Conservation (phyloP, 306 rosid genomes). For the Ceratonia siliqua region DNA sequence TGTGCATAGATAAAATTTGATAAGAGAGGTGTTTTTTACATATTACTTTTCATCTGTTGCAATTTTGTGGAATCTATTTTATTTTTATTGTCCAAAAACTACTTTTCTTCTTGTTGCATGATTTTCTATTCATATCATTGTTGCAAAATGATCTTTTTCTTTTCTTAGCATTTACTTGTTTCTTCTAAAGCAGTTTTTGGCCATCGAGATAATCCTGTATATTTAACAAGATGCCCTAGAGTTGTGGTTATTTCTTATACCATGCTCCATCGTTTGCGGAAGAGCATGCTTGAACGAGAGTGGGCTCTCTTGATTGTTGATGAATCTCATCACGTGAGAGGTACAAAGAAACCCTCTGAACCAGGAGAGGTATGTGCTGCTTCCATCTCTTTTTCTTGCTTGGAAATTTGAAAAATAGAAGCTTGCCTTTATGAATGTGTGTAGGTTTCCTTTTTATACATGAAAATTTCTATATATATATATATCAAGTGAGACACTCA, state of each 20-base stretch:
- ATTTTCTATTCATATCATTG: slow-evolving; percentile 18
- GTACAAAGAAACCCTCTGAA: slow-evolving; percentile 77
- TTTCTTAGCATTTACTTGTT: slow-evolving; percentile 25
- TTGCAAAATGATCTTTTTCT: slow-evolving; percentile 3
- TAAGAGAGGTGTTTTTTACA: neutral
- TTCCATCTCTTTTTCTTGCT: slow-evolving; percentile 24
- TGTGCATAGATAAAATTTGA: neutral
- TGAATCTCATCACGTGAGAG: slow-evolving; percentile 92
- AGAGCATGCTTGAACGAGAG: slow-evolving; percentile 76
- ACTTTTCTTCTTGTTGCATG: slow-evolving; percentile 13
- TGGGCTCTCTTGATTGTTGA: slow-evolving; percentile 91
- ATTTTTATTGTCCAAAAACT: slow-evolving; percentile 7
- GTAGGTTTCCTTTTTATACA: neutral
- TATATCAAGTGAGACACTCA: neutral
- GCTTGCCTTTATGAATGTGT: slow-evolving; percentile 8
- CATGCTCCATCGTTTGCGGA: slow-evolving; percentile 85
- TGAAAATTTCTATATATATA: neutral
- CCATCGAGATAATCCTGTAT: slow-evolving; percentile 77
- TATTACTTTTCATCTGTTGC: slow-evolving; percentile 1
- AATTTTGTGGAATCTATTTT: slow-evolving; percentile 1
- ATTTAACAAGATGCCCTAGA: slow-evolving; percentile 69
- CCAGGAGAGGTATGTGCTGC: slow-evolving; percentile 70
- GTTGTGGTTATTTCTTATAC: slow-evolving; percentile 90
- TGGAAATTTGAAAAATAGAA: slow-evolving; percentile 18
- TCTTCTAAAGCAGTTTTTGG: slow-evolving; percentile 74